These are phyloP conservation scores for Saccharomycopsis olivae DNA, from an alignment of 805 yeast genomes.

Conservation along the genomic window DNA sequence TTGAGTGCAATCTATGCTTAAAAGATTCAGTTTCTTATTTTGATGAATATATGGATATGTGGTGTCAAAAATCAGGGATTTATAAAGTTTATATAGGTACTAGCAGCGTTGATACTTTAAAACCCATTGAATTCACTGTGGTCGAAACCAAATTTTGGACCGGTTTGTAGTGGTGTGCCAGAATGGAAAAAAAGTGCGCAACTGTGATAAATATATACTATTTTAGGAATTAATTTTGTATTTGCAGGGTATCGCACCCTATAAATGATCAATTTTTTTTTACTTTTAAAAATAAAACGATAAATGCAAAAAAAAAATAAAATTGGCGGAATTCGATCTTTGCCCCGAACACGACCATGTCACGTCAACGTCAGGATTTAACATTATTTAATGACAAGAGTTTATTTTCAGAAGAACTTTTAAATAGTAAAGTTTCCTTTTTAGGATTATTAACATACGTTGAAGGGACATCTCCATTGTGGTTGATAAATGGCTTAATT, in stretches of 20 bases:
- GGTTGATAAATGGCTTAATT: slow-evolving; percentile 14
- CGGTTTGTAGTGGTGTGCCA: background rate
- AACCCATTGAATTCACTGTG: background rate
- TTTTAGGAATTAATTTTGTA: too few species aligned
- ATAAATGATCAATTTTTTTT: too few species aligned
- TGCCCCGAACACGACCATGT: too few species aligned
- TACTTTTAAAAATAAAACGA: too few species aligned
- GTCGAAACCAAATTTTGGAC: background rate
- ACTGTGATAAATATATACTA: too few species aligned
- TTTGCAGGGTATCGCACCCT: too few species aligned
- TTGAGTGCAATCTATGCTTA: slow-evolving; percentile 29
- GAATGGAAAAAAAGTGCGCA: too few species aligned
- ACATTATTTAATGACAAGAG: slow-evolving; percentile 11
- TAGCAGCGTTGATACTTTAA: background rate
- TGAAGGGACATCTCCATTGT: slow-evolving; percentile 12
- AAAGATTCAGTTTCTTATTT: slow-evolving; percentile 34
- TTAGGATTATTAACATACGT: slow-evolving; percentile 6
- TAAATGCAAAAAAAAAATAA: too few species aligned
- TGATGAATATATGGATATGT: slow-evolving; percentile 36
- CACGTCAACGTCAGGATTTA: slow-evolving; percentile 14
- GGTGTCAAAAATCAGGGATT: slow-evolving; percentile 42
- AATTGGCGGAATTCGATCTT: too few species aligned
- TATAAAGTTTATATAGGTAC: slow-evolving; percentile 39
- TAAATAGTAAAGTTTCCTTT: slow-evolving; percentile 2
- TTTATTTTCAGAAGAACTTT: slow-evolving; percentile 4